phyloP scores from a whole-genome alignment of 2,329 filamentous ascomycete genomes.

The Monilinia laxa region DNA sequence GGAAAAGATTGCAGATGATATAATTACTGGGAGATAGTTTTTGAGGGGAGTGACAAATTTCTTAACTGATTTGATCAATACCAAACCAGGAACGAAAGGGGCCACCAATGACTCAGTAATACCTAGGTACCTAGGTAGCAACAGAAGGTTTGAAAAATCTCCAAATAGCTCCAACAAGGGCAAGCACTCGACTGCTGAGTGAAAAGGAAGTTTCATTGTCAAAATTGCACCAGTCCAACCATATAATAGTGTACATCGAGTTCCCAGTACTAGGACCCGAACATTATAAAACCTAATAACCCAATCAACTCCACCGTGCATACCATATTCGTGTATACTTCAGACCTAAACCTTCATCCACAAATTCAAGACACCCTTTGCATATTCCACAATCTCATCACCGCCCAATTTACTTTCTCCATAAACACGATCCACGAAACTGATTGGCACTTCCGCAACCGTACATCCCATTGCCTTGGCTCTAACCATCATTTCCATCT shows the following conservation, averaged over 20 bases:
- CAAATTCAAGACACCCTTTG: conserved; percentile 76
- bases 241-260: conserved; percentile 14
- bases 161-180: background rate
- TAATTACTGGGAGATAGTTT: background rate
- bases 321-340: conserved; percentile 2
- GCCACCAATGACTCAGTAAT: background rate
- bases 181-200: conserved; percentile 18
- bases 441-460: conserved; percentile 93
- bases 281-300: conserved; percentile 16
- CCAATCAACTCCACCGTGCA: conserved; percentile 19
- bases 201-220: conserved; percentile 18
- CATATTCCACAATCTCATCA: conserved; percentile 94
- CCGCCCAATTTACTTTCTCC: conserved; percentile 93
- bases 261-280: conserved; percentile 10
- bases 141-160: background rate
- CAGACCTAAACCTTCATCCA: conserved; percentile 69
- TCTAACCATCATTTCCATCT: conserved; percentile 99
- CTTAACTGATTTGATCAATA: background rate
- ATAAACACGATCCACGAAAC: conserved; percentile 92
- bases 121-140: no score
- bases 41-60: no score
- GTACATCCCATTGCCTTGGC: conserved; percentile 94
- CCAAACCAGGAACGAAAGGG: background rate
- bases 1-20: conserved; percentile 21
- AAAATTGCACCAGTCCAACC: conserved; percentile 20